phyloP scores from a whole-genome alignment of 805 yeast genomes.

The Candida taoyuanica region DNA sequence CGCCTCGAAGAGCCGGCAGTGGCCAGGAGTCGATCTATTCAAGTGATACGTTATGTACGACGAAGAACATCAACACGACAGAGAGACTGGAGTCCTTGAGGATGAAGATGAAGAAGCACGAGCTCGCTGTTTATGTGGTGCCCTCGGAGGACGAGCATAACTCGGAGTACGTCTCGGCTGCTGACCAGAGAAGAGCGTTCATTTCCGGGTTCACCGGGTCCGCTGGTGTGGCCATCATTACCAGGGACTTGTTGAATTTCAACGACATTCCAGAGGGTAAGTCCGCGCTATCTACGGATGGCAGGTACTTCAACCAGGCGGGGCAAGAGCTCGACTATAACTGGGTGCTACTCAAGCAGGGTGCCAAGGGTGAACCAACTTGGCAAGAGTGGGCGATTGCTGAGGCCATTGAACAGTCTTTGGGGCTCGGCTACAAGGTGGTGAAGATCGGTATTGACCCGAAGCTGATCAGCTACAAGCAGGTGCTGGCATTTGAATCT shows the following conservation, averaged over 20 bases:
- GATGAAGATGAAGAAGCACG: slow-evolving; percentile 54
- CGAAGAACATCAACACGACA: slow-evolving; percentile 49
- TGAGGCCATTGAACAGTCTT: slow-evolving; percentile 42
- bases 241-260: slow-evolving; percentile 41
- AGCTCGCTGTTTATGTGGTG: slow-evolving; percentile 68
- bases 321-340: slow-evolving; percentile 69
- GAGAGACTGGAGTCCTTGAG: slow-evolving; percentile 59
- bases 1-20: slow-evolving; percentile 26
- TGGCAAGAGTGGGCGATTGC: slow-evolving; percentile 80
- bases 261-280: slow-evolving; percentile 47
- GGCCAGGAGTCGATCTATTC: slow-evolving; percentile 33
- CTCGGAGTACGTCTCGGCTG: slow-evolving; percentile 78
- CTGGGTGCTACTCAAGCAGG: slow-evolving; percentile 82
- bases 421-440: slow-evolving; percentile 35
- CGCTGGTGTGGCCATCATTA: slow-evolving; percentile 87
- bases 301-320: slow-evolving; percentile 92
- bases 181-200: slow-evolving; percentile 79
- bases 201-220: slow-evolving; percentile 90
- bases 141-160: slow-evolving; percentile 94
- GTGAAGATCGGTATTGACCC: slow-evolving; percentile 81
- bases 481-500: slow-evolving; percentile 28
- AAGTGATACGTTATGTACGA: slow-evolving; percentile 34
- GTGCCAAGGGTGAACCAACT: slow-evolving; percentile 58
- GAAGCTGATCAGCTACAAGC: slow-evolving; percentile 50
- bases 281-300: slow-evolving; percentile 88